Evolutionary conservation across 177 flowering plant genomes (phyloP), one percentile per base, ranked within the genome.

Genomic region (Vitis hybrid): DNA sequence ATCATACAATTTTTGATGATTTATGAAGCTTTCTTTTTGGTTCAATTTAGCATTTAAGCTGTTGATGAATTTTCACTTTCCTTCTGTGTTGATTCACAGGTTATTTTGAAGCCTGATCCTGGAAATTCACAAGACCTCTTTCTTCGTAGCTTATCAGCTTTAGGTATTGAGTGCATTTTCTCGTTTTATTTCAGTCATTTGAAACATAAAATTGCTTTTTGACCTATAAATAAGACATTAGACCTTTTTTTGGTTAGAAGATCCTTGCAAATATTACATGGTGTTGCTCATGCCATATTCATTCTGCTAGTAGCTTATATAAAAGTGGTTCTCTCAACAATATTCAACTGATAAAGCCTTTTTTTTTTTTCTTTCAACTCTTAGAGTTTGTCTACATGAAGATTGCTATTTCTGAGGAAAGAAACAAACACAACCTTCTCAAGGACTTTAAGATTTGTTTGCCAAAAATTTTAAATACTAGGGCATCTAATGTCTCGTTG

Each of bases 101-200:
- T 94, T 78, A 90, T 94, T 75, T 74, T 94, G 72, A 94, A 94
- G 86, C 98, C 98, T 77, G 99, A 94, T 80, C 99, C 99, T 59
- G 98, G 99, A 73, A 92, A 94, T 75, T 91, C 99, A 48, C 99
- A 94, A 80, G 99, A 94, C 71, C 91, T 94, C 61, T 94, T 84
- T 72, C 83, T 94, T 19, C 84, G 85, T 50, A 94, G 99, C 77
- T 81, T 94, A 67, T 79, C 94, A 48, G 99, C 96, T 73, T 77
- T 94, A 85, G 98, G 98, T 94, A 75, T 59, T 72, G 64, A 50
- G 29, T 66, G 18, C 48, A 26, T 66, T 50, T 13, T 10, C 59
- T 34, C 39, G 0, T 62, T 58, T n/a, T 59, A 49, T 62, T 19
- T 49, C 19, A 11, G n/a, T 49, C 1, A 19, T 10, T 69, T 57